phyloP scores from a whole-genome alignment of 495 filamentous ascomycete genomes.

The Xylona heveae region DNA sequence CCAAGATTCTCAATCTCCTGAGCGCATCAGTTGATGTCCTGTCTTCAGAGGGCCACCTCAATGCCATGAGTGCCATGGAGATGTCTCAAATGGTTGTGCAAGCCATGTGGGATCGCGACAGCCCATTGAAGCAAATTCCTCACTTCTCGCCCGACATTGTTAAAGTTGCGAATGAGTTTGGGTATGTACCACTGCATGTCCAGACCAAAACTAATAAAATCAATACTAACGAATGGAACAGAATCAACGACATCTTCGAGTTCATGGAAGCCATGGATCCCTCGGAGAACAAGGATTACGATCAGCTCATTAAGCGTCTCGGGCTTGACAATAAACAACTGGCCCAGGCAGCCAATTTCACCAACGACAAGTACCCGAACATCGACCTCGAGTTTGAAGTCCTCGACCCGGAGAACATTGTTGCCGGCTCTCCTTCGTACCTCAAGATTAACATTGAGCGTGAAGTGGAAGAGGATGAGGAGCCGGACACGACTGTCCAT shows the following conservation, averaged over 20 bases:
- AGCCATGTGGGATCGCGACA: constrained; percentile 97
- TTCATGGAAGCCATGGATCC: constrained; percentile 99
- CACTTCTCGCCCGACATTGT: constrained; percentile 74
- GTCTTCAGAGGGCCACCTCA: constrained; percentile 86
- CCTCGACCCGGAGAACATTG: constrained; percentile 57
- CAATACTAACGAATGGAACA: constrained; percentile 13
- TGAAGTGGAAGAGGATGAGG: constrained; percentile 53
- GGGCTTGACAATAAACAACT: constrained; percentile 66
- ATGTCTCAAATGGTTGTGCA: constrained; percentile 99
- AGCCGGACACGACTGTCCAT: constrained; percentile 69
- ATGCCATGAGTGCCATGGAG: constrained; percentile 97
- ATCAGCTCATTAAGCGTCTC: constrained; percentile 48
- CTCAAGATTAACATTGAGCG: constrained; percentile 75
- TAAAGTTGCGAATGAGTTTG: constrained; percentile 58
- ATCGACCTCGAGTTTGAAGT: constrained; percentile 78
- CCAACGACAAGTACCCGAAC: constrained; percentile 91
- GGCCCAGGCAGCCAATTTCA: constrained; percentile 76
- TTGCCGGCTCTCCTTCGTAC: constrained; percentile 59
- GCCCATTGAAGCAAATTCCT: constrained; percentile 90
- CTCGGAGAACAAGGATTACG: constrained; percentile 63
- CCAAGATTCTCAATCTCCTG: constrained; percentile 69
- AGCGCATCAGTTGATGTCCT: constrained; percentile 89
- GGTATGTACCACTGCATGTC: constrained; percentile 28
- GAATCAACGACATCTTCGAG: constrained; percentile 81
- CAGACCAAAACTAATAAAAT: constrained; percentile 16